Evolutionary conservation across 164 flowering plant genomes (phyloP), one percentile per base, ranked within the genome.

Genomic region (Magnolia sinica): DNA sequence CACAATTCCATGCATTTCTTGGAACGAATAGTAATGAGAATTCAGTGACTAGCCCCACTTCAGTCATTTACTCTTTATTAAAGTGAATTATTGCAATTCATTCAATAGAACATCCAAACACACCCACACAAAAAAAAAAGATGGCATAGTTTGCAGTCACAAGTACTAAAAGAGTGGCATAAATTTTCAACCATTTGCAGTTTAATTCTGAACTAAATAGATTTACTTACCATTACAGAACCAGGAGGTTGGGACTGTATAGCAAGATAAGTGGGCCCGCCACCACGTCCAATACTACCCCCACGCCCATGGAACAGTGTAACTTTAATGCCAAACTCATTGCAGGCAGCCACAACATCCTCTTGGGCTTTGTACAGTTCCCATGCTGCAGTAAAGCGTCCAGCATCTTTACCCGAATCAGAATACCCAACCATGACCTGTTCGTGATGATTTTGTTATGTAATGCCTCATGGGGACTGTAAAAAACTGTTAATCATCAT

Each of bases 401-500:
- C 97, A 74, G 96, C 97, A 87, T 93, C 97, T 88, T 93, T 95
- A 66, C 97, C 97, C 27, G 97, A 92, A 82, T 93, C 98, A 70
- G 97, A 95, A 81, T 95, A 95, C 72, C 98, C 97, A 83, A 95
- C 98, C 98, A 95, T 95, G 37, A 95, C 98, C 98, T 95, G 87
- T 73, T 31, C 75, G 83, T 16, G 65, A 69, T 51, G 59, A 50
- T 52, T 77, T 23, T 29, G 31, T 73, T 61, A 76, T 76, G 73
- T 70, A 64, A 79, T 73, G 65, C 20, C 16, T n/a, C 31, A 52
- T 11, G 9, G 7, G 59, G 74, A 67, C 55, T 65, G 49, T 8
- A 52, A 8, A 22, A 74, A 70, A 58, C 55, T 19, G 13, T 31
- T 49, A 73, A 31, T n/a, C 10, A 29, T 37, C 51, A 68, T 16